Evolutionary conservation across 768 basidiomycete genomes (phyloP).

Genomic region (Galerina marginata): DNA sequence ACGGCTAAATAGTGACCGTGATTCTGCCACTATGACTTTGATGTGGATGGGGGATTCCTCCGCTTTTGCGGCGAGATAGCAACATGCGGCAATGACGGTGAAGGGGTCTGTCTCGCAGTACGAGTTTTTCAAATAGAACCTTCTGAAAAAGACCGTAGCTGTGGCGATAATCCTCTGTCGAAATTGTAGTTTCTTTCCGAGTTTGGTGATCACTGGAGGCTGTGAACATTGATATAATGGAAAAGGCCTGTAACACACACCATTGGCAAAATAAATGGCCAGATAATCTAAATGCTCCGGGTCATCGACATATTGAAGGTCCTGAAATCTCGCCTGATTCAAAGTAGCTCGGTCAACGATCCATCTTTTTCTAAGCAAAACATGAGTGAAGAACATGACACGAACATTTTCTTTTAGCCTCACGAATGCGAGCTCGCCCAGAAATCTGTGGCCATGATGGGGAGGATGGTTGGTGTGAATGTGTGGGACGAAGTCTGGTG

Average conservation of each 20-base stretch:
- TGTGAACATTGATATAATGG: not conserved
- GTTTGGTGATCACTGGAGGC: conserved; percentile 75
- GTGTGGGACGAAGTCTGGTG: no score
- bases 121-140: conserved; percentile 96
- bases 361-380: conserved; percentile 80
- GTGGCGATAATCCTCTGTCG: conserved; percentile 94
- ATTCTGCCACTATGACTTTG: conserved; percentile 88
- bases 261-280: conserved; percentile 86
- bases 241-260: conserved; percentile 42
- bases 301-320: conserved; percentile 79
- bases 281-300: conserved; percentile 82
- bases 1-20: conserved; percentile 78
- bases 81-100: conserved; percentile 90
- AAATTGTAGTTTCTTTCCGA: conserved; percentile 82
- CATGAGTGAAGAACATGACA: conserved; percentile 22
- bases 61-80: conserved; percentile 95
- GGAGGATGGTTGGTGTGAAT: no score
- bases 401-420: conserved; percentile 38
- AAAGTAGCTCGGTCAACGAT: conserved; percentile 82
- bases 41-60: conserved; percentile 96
- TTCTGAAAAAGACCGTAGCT: conserved; percentile 91
- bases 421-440: conserved; percentile 93
- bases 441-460: conserved; percentile 83
- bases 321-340: conserved; percentile 74
- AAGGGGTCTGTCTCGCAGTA: conserved; percentile 97